phyloP scores from a whole-genome alignment of 129 eudicot species.

The Flaveria trinervia region DNA sequence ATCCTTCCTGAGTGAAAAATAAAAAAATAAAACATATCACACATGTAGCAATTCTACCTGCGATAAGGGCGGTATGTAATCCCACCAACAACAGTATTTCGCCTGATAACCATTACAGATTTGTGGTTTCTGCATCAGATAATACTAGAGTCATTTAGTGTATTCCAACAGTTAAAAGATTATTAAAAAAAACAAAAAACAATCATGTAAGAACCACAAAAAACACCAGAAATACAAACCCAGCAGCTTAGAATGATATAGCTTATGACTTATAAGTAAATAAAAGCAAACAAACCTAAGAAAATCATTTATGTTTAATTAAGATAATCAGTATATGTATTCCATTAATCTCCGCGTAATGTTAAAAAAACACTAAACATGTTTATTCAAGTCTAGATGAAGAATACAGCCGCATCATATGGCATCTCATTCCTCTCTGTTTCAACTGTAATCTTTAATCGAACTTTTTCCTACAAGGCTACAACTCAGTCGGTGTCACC shows the following conservation, averaged over 20 bases:
- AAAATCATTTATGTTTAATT: background rate
- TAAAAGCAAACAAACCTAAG: slow-evolving; percentile 3
- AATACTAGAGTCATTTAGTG: slow-evolving; percentile 9
- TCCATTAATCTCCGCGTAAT: background rate
- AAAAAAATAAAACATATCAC: slow-evolving; percentile 4
- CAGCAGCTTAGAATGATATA: slow-evolving; percentile 21
- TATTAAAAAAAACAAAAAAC: background rate
- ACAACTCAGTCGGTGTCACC: slow-evolving; percentile 1
- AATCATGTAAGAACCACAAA: slow-evolving; percentile 25
- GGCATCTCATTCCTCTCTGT: slow-evolving; percentile 11
- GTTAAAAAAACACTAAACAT: background rate
- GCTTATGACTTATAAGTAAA: slow-evolving; percentile 9
- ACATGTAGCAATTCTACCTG: slow-evolving; percentile 48
- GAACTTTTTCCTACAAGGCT: background rate
- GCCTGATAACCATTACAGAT: slow-evolving; percentile 87
- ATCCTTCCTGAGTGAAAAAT: slow-evolving; percentile 1
- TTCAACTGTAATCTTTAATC: background rate
- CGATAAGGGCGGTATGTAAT: slow-evolving; percentile 92
- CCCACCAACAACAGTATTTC: slow-evolving; percentile 86
- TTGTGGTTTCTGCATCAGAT: slow-evolving; percentile 77
- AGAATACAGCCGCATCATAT: slow-evolving; percentile 8
- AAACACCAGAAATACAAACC: slow-evolving; percentile 8
- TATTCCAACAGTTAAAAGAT: background rate
- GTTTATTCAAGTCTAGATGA: slow-evolving; percentile 4
- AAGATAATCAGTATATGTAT: background rate